Evolutionary conservation across 495 filamentous ascomycete genomes (phyloP).

Genomic region (Talaromyces trachyspermus): DNA sequence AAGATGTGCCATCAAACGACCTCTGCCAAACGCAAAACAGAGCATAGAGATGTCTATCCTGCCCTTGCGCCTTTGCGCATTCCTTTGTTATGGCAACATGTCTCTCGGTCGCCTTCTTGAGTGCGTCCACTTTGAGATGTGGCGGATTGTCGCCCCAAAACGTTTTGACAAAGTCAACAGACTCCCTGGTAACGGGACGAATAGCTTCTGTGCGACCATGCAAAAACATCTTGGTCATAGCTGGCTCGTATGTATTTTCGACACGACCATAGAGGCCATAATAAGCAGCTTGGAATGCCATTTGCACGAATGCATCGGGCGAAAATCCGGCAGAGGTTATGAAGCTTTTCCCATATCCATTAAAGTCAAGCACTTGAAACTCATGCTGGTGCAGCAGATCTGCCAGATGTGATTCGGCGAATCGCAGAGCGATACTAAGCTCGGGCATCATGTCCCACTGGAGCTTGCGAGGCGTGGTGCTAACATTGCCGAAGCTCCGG

Average conservation of each 20-base stretch:
- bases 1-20: conserved; percentile 62
- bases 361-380: conserved; percentile 87
- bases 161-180: conserved; percentile 77
- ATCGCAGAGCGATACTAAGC: conserved; percentile 81
- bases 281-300: conserved; percentile 98
- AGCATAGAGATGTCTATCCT: conserved; percentile 89
- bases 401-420: conserved; percentile 89
- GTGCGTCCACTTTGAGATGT: conserved; percentile 71
- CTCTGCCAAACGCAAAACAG: conserved; percentile 94
- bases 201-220: conserved; percentile 95
- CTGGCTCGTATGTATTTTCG: conserved; percentile 94
- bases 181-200: conserved; percentile 73
- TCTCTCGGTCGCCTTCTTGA: conserved; percentile 73
- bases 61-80: conserved; percentile 88
- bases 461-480: conserved; percentile 87
- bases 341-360: conserved; percentile 88
- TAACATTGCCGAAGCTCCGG: conserved; percentile 87
- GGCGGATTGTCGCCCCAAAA: conserved; percentile 92
- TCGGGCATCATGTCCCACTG: conserved; percentile 98
- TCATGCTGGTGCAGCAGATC: conserved; percentile 96
- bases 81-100: conserved; percentile 76
- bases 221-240: conserved; percentile 92
- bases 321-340: conserved; percentile 97
- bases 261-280: conserved; percentile 93
- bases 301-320: conserved; percentile 95